phyloP scores from a whole-genome alignment of 345 rosid species.

The Physaria fendleri region DNA sequence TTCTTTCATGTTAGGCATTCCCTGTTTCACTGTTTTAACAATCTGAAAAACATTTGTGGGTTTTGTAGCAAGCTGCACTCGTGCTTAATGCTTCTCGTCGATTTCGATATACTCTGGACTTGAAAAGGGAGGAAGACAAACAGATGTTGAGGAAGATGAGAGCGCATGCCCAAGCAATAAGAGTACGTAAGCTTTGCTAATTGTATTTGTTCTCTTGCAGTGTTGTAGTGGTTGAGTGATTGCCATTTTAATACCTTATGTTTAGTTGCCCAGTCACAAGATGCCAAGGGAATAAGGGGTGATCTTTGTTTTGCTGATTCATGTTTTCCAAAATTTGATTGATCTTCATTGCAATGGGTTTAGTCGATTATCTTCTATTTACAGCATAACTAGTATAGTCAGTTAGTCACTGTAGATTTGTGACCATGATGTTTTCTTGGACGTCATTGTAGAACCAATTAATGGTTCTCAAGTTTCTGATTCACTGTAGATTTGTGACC shows the following conservation, averaged over 20 bases:
- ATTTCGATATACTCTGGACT: slow-evolving; percentile 88
- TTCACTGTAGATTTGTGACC: neutral
- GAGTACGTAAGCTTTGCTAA: slow-evolving; percentile 40
- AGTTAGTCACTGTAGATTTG: neutral
- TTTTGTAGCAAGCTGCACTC: slow-evolving; percentile 86
- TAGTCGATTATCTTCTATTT: neutral
- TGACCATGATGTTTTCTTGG: neutral
- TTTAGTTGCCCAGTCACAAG: neutral
- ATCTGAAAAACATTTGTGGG: neutral
- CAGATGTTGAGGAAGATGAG: slow-evolving; percentile 60
- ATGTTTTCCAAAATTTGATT: slow-evolving; percentile 7
- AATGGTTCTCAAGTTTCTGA: slow-evolving; percentile 6
- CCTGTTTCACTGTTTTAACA: neutral
- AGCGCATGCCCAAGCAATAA: slow-evolving; percentile 82
- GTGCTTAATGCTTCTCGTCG: slow-evolving; percentile 97
- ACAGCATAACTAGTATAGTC: neutral
- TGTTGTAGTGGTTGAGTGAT: neutral
- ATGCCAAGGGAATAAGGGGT: neutral
- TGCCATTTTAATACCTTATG: neutral
- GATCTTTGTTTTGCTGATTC: slow-evolving; percentile 1
- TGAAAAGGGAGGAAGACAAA: slow-evolving; percentile 77
- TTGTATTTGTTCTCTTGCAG: slow-evolving; percentile 1
- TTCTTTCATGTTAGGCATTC: neutral
- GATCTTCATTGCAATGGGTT: slow-evolving; percentile 6
- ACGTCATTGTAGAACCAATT: neutral